Evolutionary conservation across 495 filamentous ascomycete species (phyloP).

Genomic region (Penicillium subrubescens): DNA sequence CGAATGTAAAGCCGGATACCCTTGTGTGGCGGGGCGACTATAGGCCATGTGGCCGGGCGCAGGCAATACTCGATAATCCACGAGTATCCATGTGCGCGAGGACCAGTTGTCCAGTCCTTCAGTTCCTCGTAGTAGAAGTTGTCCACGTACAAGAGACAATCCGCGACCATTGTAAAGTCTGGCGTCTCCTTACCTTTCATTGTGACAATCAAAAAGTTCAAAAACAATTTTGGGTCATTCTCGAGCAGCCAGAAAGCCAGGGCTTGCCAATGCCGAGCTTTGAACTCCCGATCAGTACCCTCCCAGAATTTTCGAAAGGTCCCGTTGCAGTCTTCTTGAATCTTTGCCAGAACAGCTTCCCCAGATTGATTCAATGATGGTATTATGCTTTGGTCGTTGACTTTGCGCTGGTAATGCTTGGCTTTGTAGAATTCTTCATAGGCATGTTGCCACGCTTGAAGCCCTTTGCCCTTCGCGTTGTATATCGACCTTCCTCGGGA

Average conservation of each 20-base stretch:
- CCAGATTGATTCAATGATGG: slow-evolving; percentile 22
- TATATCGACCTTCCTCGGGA: slow-evolving; percentile 30
- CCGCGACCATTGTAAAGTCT: slow-evolving; percentile 52
- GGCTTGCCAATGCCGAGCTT: slow-evolving; percentile 48
- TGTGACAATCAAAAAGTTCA: slow-evolving; percentile 51
- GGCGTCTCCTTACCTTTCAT: slow-evolving; percentile 44
- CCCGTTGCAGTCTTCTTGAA: slow-evolving; percentile 27
- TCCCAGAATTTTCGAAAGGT: slow-evolving; percentile 50
- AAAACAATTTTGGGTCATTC: slow-evolving; percentile 41
- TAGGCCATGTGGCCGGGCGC: slow-evolving; percentile 41
- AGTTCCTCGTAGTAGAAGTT: slow-evolving; percentile 26
- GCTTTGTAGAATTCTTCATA: slow-evolving; percentile 33
- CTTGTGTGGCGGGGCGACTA: slow-evolving; percentile 32
- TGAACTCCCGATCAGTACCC: slow-evolving; percentile 23
- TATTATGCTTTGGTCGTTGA: slow-evolving; percentile 14
- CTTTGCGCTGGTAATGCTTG: slow-evolving; percentile 20
- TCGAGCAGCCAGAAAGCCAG: slow-evolving; percentile 55
- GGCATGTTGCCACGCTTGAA: slow-evolving; percentile 30
- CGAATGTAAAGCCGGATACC: slow-evolving; percentile 36
- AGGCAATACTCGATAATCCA: slow-evolving; percentile 34
- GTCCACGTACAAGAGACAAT: slow-evolving; percentile 53
- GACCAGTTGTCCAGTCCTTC: slow-evolving; percentile 21
- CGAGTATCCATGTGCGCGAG: slow-evolving; percentile 21
- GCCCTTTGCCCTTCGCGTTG: slow-evolving; percentile 11
- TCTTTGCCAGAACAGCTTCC: slow-evolving; percentile 24